Evolutionary conservation across 1,284 basidiomycete genomes (phyloP).

Genomic region (Leccinum huronense): DNA sequence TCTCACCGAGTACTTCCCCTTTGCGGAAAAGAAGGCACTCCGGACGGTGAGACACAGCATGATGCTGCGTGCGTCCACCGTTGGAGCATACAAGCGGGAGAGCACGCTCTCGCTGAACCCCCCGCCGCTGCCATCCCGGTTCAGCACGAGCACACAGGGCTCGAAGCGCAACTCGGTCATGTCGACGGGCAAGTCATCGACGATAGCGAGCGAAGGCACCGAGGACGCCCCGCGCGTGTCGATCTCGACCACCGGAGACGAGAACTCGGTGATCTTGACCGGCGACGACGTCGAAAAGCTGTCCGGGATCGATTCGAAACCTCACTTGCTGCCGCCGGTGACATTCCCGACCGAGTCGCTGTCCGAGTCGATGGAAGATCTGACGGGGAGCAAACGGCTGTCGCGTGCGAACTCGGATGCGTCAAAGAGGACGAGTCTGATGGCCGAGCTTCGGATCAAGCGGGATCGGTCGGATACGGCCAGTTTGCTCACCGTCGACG

Average conservation of each 20-base stretch:
- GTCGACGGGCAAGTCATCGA: slow-evolving; percentile 42
- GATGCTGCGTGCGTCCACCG: slow-evolving; percentile 48
- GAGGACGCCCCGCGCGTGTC: slow-evolving; percentile 63
- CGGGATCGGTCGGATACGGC: slow-evolving; percentile 86
- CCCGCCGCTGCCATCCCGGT: slow-evolving; percentile 49
- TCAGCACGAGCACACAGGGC: slow-evolving; percentile 70
- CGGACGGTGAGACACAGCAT: slow-evolving; percentile 86
- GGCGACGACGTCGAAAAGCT: slow-evolving; percentile 43
- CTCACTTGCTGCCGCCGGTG: slow-evolving; percentile 78
- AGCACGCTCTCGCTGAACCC: slow-evolving; percentile 49
- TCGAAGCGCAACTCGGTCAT: slow-evolving; percentile 55
- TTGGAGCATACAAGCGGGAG: slow-evolving; percentile 42
- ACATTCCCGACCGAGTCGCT: slow-evolving; percentile 76
- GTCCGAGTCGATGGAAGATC: slow-evolving; percentile 70
- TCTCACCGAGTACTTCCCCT: slow-evolving; percentile 94
- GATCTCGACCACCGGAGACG: slow-evolving; percentile 63
- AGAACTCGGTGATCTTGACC: slow-evolving; percentile 55
- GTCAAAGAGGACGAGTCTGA: slow-evolving; percentile 74
- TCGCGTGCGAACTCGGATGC: slow-evolving; percentile 49
- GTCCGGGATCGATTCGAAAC: slow-evolving; percentile 36
- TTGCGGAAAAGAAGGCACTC: slow-evolving; percentile 86
- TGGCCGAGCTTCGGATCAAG: slow-evolving; percentile 73
- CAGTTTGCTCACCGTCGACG: slow-evolving; percentile 93
- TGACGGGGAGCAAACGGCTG: slow-evolving; percentile 39
- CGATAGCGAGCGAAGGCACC: slow-evolving; percentile 25